A percentile compares a stretch with the other conserved stretches of the same genome.
Conservation (phyloP, 768 basidiomycete species). For the Amanita brunnescens region DNA sequence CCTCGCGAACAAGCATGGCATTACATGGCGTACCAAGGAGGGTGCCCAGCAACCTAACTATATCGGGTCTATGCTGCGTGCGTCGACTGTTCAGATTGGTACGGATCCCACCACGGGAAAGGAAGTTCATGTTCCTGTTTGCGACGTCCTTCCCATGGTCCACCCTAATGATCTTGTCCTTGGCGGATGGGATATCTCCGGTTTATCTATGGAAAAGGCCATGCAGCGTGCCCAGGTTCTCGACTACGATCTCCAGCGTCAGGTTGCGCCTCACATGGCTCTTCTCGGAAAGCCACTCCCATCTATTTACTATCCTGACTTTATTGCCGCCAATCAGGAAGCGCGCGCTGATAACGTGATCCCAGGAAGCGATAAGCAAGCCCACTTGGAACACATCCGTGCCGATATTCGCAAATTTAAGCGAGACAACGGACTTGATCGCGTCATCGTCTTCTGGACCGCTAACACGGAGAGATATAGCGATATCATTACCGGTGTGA, state of each 20-base stretch:
- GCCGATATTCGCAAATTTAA: conserved; percentile 95
- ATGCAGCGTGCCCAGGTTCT: conserved; percentile 92
- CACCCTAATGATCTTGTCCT: conserved; percentile 97
- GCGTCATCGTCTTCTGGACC: conserved; percentile 94
- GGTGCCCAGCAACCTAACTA: conserved; percentile 95
- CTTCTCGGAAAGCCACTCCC: conserved; percentile 78
- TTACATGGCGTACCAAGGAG: conserved; percentile 89
- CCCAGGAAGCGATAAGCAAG: conserved; percentile 79
- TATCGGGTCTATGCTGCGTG: conserved; percentile 93
- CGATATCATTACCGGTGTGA: conserved; percentile 88
- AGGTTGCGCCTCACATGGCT: conserved; percentile 82
- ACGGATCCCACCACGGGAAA: conserved; percentile 70
- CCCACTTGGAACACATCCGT: conserved; percentile 86
- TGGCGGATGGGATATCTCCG: conserved; percentile 98
- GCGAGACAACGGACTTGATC: conserved; percentile 69
- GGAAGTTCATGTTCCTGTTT: conserved; percentile 88
- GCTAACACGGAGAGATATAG: conserved; percentile 98
- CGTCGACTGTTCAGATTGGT: conserved; percentile 90
- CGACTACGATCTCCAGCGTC: conserved; percentile 94
- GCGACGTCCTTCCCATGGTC: conserved; percentile 92
- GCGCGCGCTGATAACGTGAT: conserved; percentile 92
- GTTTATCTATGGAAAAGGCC: conserved; percentile 75
- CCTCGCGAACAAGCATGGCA: conserved; percentile 91
- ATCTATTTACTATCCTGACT: conserved; percentile 95
- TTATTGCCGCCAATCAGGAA: conserved; percentile 97